These are phyloP conservation scores for Starmerella geochares DNA, from an alignment of 805 yeast species.

Conservation along the genomic window DNA sequence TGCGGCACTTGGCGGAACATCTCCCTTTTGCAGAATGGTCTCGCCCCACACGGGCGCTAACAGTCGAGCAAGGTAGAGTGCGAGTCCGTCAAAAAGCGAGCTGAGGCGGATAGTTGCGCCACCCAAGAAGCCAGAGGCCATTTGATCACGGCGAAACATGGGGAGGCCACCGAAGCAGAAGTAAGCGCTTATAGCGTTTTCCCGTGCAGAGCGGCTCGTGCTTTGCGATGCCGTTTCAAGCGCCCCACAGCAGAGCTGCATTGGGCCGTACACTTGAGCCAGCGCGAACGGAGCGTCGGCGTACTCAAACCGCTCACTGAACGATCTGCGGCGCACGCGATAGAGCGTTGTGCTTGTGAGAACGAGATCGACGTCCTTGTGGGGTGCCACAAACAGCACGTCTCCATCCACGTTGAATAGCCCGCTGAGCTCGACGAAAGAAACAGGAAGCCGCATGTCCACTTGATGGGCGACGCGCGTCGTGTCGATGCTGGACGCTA, in stretches of 20 bases:
- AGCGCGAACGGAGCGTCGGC: conserved; percentile 52
- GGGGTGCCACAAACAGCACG: conserved; percentile 58
- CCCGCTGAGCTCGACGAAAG: conserved; percentile 32
- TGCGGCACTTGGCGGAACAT: conserved; percentile 2
- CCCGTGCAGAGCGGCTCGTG: conserved; percentile 38
- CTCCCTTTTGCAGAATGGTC: conserved; percentile 45
- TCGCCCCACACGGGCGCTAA: conserved; percentile 71
- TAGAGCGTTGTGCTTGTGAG: conserved; percentile 71
- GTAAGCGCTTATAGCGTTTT: conserved; percentile 22
- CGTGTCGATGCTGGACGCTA: conserved; percentile 61
- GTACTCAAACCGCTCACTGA: conserved; percentile 64
- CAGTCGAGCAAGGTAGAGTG: conserved; percentile 65
- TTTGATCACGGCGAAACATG: conserved; percentile 23
- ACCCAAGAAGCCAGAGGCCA: conserved; percentile 18
- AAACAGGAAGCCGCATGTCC: conserved; percentile 34
- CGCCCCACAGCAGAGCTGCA: conserved; percentile 85
- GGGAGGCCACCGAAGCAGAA: conserved; percentile 28
- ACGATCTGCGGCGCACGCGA: conserved; percentile 66
- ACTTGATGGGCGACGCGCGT: conserved; percentile 64
- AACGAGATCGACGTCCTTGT: conserved; percentile 63
- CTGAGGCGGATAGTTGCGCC: conserved; percentile 55
- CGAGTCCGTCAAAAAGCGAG: conserved; percentile 83
- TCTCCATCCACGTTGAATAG: conserved; percentile 53
- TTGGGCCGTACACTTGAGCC: conserved; percentile 67
- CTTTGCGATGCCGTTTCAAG: conserved; percentile 68